Conservation (phyloP, 306 rosid genomes). For the Clitoria ternatea region DNA sequence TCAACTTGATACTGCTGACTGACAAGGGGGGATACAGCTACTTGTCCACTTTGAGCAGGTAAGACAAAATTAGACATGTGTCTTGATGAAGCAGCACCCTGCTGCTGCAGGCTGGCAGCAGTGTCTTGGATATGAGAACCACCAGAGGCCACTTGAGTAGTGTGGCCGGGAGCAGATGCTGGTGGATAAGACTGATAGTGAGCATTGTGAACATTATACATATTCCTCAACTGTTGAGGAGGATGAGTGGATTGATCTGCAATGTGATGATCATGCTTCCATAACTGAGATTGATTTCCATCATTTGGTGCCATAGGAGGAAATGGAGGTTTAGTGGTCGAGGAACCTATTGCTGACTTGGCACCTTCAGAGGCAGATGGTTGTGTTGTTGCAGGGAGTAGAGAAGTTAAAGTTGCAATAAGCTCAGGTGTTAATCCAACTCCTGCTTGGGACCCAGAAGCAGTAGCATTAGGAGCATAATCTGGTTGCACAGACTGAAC, state of each 20-base stretch:
- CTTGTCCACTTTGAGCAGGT: conserved; percentile 59
- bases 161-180: conserved; percentile 48
- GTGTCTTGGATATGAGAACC: conserved; percentile 58
- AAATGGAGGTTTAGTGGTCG: conserved; percentile 49
- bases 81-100: conserved; percentile 54
- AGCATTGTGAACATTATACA: conserved; percentile 47
- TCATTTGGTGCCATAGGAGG: conserved; percentile 42
- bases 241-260: conserved; percentile 54
- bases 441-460: conserved; percentile 69
- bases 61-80: conserved; percentile 43
- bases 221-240: conserved; percentile 58
- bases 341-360: conserved; percentile 48
- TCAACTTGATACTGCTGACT: conserved; percentile 61
- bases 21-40: conserved; percentile 40
- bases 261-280: conserved; percentile 78
- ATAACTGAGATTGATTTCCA: conserved; percentile 57
- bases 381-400: conserved; percentile 69
- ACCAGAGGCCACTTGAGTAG: conserved; percentile 48
- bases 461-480: conserved; percentile 42
- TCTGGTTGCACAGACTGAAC: conserved; percentile 57
- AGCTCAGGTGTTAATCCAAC: conserved; percentile 88
- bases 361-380: conserved; percentile 52
- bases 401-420: conserved; percentile 78
- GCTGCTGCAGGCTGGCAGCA: conserved; percentile 45
- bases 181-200: conserved; percentile 77